Evolutionary conservation across 345 rosid genomes (phyloP).

Genomic region (Cardamine resedifolia): DNA sequence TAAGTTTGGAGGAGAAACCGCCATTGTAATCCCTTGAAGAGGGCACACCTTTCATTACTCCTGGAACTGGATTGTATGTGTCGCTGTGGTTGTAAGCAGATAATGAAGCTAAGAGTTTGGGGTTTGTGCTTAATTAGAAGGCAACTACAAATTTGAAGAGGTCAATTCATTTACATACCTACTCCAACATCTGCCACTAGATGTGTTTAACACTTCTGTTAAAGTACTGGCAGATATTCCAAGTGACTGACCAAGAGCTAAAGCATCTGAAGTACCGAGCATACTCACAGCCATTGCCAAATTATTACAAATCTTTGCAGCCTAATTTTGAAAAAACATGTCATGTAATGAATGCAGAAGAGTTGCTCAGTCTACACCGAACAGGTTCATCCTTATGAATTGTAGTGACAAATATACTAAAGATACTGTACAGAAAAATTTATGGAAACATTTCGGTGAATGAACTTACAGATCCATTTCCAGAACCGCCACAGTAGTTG

Average conservation of each 20-base stretch:
- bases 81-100: constrained; percentile 54
- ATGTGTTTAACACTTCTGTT: constrained; percentile 78
- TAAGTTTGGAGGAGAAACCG: constrained; percentile 80
- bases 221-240: constrained; percentile 68
- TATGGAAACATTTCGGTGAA: background rate
- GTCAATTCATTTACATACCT: constrained; percentile 47
- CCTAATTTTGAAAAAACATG: constrained; percentile 45
- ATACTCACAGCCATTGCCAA: constrained; percentile 90
- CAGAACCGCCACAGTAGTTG: constrained; percentile 88
- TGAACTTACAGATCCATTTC: constrained; percentile 88
- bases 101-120: background rate
- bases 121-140: background rate
- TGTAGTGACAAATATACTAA: background rate
- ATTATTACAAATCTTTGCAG: constrained; percentile 95
- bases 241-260: constrained; percentile 84
- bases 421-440: background rate
- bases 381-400: background rate
- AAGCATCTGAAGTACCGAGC: constrained; percentile 94
- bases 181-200: constrained; percentile 93
- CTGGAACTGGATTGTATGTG: constrained; percentile 91
- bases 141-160: background rate
- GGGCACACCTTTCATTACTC: constrained; percentile 93
- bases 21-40: constrained; percentile 77
- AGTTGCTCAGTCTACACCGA: constrained; percentile 3
- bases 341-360: constrained; percentile 11